phyloP scores from a whole-genome alignment of 345 rosid genomes.

The Anacardium occidentale region DNA sequence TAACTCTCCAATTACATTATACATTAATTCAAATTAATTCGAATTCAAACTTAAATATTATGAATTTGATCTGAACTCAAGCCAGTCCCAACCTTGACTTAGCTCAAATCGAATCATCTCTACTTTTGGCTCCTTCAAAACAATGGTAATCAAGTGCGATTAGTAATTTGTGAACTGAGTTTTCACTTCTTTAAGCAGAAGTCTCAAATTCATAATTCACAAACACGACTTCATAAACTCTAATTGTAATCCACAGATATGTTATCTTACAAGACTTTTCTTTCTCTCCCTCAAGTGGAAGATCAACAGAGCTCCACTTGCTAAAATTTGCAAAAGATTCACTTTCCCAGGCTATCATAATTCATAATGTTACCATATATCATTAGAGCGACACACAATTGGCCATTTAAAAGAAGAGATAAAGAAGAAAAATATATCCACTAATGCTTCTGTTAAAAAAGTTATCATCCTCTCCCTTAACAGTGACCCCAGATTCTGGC shows the following conservation, averaged over 20 bases:
- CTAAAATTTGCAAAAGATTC: not conserved
- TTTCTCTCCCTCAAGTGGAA: not conserved
- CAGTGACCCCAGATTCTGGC: not conserved
- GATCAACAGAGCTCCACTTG: conserved; percentile 9
- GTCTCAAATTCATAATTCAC: too few species aligned
- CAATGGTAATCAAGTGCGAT: too few species aligned
- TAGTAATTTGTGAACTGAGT: too few species aligned
- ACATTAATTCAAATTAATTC: too few species aligned
- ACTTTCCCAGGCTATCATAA: not conserved
- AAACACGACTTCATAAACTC: not conserved
- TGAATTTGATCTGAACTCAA: too few species aligned
- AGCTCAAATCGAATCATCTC: too few species aligned
- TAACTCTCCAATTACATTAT: too few species aligned
- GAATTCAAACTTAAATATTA: too few species aligned
- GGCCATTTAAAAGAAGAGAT: not conserved
- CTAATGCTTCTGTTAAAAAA: not conserved
- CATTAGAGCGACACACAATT: not conserved
- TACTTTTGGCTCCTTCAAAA: too few species aligned
- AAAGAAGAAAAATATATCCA: not conserved
- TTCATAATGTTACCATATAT: not conserved
- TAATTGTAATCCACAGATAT: not conserved
- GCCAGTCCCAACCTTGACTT: too few species aligned
- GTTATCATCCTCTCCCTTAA: not conserved
- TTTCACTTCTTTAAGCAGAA: too few species aligned
- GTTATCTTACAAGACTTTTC: not conserved